phyloP scores from a whole-genome alignment of 2,329 filamentous ascomycete genomes.

The Diaporthe nobilis region DNA sequence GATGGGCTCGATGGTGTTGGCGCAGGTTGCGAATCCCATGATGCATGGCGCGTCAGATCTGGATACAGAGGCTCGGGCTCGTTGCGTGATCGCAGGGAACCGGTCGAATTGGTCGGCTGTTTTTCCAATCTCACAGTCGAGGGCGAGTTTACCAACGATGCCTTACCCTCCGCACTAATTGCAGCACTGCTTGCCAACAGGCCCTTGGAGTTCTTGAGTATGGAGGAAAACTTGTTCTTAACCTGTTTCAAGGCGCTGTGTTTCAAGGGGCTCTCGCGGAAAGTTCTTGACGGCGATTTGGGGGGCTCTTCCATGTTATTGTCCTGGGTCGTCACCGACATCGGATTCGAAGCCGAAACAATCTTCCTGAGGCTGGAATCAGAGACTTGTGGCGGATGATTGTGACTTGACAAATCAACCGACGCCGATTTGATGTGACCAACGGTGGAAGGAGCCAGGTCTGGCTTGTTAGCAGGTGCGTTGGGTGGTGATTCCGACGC shows the following conservation, averaged over 20 bases:
- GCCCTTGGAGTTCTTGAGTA: slow-evolving; percentile 88
- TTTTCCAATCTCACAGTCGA: slow-evolving; percentile 62
- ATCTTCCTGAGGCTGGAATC: slow-evolving; percentile 67
- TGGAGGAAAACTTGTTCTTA: slow-evolving; percentile 92
- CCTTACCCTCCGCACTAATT: slow-evolving; percentile 73
- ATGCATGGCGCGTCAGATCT: slow-evolving; percentile 58
- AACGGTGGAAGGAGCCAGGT: slow-evolving; percentile 51
- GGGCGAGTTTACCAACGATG: slow-evolving; percentile 66
- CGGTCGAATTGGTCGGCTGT: slow-evolving; percentile 62
- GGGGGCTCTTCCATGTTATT: slow-evolving; percentile 58
- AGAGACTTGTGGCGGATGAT: slow-evolving; percentile 41
- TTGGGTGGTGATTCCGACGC: slow-evolving; percentile 51
- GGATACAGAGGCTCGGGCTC: slow-evolving; percentile 59
- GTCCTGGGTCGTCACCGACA: slow-evolving; percentile 62
- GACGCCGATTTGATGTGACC: slow-evolving; percentile 75
- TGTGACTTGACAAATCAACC: slow-evolving; percentile 61
- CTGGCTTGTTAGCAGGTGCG: slow-evolving; percentile 49
- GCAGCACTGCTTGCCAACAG: slow-evolving; percentile 84
- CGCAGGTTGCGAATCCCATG: slow-evolving; percentile 49
- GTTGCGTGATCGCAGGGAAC: slow-evolving; percentile 56
- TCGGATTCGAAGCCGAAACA: slow-evolving; percentile 56
- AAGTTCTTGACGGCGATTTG: slow-evolving; percentile 69
- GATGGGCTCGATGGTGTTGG: slow-evolving; percentile 59
- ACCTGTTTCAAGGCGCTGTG: slow-evolving; percentile 78
- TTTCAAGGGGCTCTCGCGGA: slow-evolving; percentile 76